These are phyloP conservation scores for Lupinus albus DNA, from an alignment of 306 rosid species.

Conservation along the genomic window DNA sequence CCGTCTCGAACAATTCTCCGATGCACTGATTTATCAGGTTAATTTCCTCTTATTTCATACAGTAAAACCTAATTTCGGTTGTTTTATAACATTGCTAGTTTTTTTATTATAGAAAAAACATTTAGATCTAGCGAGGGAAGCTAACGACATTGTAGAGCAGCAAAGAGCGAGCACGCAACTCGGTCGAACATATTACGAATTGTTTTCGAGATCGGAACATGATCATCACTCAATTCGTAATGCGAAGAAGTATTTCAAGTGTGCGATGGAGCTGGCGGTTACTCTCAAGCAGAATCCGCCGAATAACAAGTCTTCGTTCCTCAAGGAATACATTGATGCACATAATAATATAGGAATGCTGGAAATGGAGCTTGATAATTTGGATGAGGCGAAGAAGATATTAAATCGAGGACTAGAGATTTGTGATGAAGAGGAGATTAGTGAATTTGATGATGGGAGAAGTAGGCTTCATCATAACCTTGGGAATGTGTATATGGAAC, in stretches of 20 bases:
- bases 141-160: slow-evolving; percentile 71
- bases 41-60: background rate
- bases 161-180: slow-evolving; percentile 89
- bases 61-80: background rate
- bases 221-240: slow-evolving; percentile 66
- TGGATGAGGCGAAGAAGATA: slow-evolving; percentile 64
- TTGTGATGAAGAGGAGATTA: slow-evolving; percentile 82
- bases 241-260: slow-evolving; percentile 79
- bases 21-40: slow-evolving; percentile 81
- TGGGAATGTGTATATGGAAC: slow-evolving; percentile 73
- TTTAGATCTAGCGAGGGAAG: slow-evolving; percentile 76
- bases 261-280: slow-evolving; percentile 72
- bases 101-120: slow-evolving; percentile 64
- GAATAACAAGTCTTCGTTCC: slow-evolving; percentile 47
- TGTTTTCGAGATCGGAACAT: slow-evolving; percentile 56
- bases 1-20: slow-evolving; percentile 63
- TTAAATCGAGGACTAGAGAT: slow-evolving; percentile 60
- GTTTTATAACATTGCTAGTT: background rate
- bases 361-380: slow-evolving; percentile 82
- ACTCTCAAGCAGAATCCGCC: slow-evolving; percentile 66
- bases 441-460: slow-evolving; percentile 64
- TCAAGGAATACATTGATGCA: slow-evolving; percentile 84
- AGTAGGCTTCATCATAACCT: slow-evolving; percentile 93
- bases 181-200: slow-evolving; percentile 82
- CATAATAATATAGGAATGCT: slow-evolving; percentile 87